Conservation (phyloP, 768 basidiomycete genomes). For the Dacryopinax spathularia region DNA sequence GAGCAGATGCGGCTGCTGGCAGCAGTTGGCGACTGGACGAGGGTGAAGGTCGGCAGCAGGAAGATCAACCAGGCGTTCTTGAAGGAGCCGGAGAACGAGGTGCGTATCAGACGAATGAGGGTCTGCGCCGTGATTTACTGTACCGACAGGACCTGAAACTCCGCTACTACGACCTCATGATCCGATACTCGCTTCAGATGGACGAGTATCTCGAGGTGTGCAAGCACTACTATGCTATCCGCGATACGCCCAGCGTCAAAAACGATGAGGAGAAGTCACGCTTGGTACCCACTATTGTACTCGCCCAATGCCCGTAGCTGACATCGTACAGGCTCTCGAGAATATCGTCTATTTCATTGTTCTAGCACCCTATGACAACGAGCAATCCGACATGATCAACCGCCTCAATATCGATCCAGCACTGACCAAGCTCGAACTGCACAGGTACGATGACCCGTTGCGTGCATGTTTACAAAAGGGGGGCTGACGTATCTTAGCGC, state of each 20-base stretch:
- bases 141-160: slow-evolving; percentile 76
- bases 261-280: slow-evolving; percentile 58
- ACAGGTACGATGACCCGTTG: slow-evolving; percentile 45
- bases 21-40: slow-evolving; percentile 84
- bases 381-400: slow-evolving; percentile 93
- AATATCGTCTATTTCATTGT: slow-evolving; percentile 91
- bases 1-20: slow-evolving; percentile 92
- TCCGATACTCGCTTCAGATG: slow-evolving; percentile 77
- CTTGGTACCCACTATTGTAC: slow-evolving; percentile 33
- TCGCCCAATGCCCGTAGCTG: slow-evolving; percentile 5
- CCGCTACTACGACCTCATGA: slow-evolving; percentile 93
- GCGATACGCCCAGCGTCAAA: slow-evolving; percentile 92
- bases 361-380: slow-evolving; percentile 87
- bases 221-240: slow-evolving; percentile 90
- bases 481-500: slow-evolving; percentile 40
- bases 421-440: slow-evolving; percentile 63
- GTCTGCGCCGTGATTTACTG: not conserved
- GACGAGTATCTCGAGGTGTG: slow-evolving; percentile 83
- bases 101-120: slow-evolving; percentile 23
- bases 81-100: slow-evolving; percentile 78
- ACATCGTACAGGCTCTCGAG: slow-evolving; percentile 56
- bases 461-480: slow-evolving; percentile 1
- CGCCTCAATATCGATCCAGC: slow-evolving; percentile 69
- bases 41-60: slow-evolving; percentile 78
- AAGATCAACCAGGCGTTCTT: slow-evolving; percentile 91